A percentile compares a stretch with the other conserved stretches of the same genome.
These are phyloP conservation scores for Yamadazyma dushanensis DNA, from an alignment of 1,139 yeast species.

Conservation along the genomic window DNA sequence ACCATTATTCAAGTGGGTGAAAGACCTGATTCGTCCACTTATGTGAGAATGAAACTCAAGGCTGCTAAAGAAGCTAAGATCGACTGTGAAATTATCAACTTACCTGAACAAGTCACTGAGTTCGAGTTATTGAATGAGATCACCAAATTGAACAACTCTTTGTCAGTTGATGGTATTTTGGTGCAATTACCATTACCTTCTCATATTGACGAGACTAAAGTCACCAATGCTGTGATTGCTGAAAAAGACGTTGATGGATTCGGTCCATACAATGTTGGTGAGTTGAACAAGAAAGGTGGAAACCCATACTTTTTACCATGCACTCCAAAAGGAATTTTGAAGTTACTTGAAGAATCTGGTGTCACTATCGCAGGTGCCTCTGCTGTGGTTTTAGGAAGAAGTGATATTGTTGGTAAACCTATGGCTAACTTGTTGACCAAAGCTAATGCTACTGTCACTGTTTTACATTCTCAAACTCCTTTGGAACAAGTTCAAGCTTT, in stretches of 20 bases:
- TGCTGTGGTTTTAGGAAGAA: constrained; percentile 95
- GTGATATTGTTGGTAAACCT: constrained; percentile 96
- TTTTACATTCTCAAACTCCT: constrained; percentile 73
- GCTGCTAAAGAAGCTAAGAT: constrained; percentile 89
- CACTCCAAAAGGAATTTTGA: constrained; percentile 94
- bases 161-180: constrained; percentile 79
- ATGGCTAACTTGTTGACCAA: constrained; percentile 79
- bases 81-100: constrained; percentile 63
- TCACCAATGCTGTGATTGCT: constrained; percentile 75
- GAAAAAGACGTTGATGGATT: constrained; percentile 96
- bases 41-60: constrained; percentile 90
- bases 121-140: constrained; percentile 60
- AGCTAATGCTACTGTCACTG: constrained; percentile 84
- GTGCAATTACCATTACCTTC: constrained; percentile 90
- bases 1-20: constrained; percentile 88
- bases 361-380: constrained; percentile 70
- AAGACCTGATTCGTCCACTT: constrained; percentile 90
- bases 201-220: constrained; percentile 73
- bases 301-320: constrained; percentile 86
- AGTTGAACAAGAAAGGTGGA: constrained; percentile 87
- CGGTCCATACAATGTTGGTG: constrained; percentile 88
- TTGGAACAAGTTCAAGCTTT: constrained; percentile 54
- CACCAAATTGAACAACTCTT: constrained; percentile 62
- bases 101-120: constrained; percentile 63
- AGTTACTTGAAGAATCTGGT: constrained; percentile 62